Evolutionary conservation across 805 yeast species (phyloP).

Genomic region (Hanseniaspora nectarophila): DNA sequence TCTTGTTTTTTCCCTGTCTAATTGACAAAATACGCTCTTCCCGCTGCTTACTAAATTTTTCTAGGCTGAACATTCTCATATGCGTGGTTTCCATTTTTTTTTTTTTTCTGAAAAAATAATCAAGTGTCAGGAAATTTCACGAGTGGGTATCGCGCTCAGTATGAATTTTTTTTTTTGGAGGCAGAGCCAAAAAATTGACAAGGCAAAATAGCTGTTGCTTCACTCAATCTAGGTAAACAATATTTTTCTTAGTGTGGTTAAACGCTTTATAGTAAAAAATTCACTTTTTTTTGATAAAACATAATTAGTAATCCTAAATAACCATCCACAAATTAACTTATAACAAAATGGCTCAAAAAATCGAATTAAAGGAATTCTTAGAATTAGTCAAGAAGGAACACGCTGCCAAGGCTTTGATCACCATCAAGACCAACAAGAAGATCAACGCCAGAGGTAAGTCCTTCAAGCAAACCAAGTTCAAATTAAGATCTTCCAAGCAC

Average conservation of each 20-base stretch:
- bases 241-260: not conserved
- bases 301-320: too few species aligned
- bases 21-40: too few species aligned
- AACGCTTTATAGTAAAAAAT: not conserved
- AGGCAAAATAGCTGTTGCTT: not conserved
- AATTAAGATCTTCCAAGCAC: constrained; percentile 91
- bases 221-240: not conserved
- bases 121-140: not conserved
- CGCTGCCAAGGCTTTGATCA: constrained; percentile 82
- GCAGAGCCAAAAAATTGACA: not conserved
- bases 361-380: constrained; percentile 94
- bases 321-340: constrained; percentile 12
- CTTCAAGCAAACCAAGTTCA: constrained; percentile 93
- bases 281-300: too few species aligned
- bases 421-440: constrained; percentile 87
- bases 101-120: not conserved
- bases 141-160: too few species aligned
- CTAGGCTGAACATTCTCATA: too few species aligned
- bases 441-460: constrained; percentile 69
- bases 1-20: not conserved
- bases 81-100: not conserved
- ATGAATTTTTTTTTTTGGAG: not conserved
- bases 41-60: too few species aligned
- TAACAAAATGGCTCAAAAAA: constrained; percentile 46
- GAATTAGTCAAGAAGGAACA: constrained; percentile 76